Base-by-base conservation (phyloP, 495 filamentous ascomycete species). In the Neurospora sp. region DNA sequence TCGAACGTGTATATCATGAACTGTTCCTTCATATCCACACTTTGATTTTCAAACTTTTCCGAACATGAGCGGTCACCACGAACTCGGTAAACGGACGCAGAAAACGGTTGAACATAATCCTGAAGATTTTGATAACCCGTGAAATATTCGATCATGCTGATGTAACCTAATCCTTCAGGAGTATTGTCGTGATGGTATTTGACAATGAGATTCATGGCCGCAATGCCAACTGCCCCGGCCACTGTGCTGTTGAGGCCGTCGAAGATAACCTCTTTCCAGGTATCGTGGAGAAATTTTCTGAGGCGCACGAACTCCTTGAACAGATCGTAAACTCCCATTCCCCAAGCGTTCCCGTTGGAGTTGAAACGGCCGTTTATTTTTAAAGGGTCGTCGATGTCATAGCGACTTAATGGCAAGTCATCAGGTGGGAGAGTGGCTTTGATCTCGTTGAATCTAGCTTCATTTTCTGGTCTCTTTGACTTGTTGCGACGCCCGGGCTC, bases 221-320 rank as follows among this genome's bases (percentile, higher is more conserved):
- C 42, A 70, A 83, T 83, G 31, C 80, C 83, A 35, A 85, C 14
- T 5, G 81, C 80, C 83, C 79, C 84, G 38, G 85, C 85, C 40
- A 84, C 80, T 8, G 83, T 85, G 53, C 74, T 78, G 72, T 87
- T 87, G 31, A 86, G 75, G 10, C 77, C 79, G 3, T 79, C 73
- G 74, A 84, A 83, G 8, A 83, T 81, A 39, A 83, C 82, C 18
- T 86, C 77, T 12, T 71, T 78, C 85, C 85, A 87, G 16, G 81
- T 20, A 10, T 71, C 74, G 69, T 85, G 83, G 39, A 86, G 35
- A 40, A 80, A 78, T n/a, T 70, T 14, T 40, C 83, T 79, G 39
- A 85, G 77, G 8, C 77, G 70, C 5, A 71, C 70, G 78, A 78
- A 82, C 59, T 85, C 71, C 14, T 40, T 39, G 45, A 80, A 27